Percentiles rank a stretch among this genome's conserved stretches.
phyloP scores from a whole-genome alignment of 2,329 filamentous ascomycete genomes.

The Apiospora pterosperma region DNA sequence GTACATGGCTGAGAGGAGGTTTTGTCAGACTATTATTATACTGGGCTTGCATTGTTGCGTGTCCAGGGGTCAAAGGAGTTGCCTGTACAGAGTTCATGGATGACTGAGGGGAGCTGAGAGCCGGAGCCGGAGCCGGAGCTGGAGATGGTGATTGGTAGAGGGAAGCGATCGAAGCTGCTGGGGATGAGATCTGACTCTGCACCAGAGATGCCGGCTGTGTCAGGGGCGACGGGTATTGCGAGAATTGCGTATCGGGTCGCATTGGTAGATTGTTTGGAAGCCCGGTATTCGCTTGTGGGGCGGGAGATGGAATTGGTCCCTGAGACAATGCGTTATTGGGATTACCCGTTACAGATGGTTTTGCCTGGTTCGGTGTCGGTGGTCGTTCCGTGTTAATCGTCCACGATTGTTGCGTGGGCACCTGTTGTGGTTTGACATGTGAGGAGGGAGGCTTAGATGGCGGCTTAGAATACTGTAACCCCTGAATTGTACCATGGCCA shows the following conservation, averaged over 20 bases:
- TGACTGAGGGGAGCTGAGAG: slow-evolving; percentile 12
- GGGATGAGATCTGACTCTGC: slow-evolving; percentile 27
- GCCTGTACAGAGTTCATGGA: neutral
- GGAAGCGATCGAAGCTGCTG: slow-evolving; percentile 22
- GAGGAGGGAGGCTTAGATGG: neutral
- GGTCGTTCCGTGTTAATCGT: neutral
- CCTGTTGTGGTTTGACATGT: neutral
- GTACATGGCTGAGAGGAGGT: neutral
- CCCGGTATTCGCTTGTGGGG: neutral
- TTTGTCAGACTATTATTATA: neutral
- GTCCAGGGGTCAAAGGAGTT: neutral
- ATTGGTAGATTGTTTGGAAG: neutral
- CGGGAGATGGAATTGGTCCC: neutral
- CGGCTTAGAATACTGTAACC: neutral
- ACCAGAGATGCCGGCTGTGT: slow-evolving; percentile 19
- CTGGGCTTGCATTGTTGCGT: slow-evolving; percentile 5
- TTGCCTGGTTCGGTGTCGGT: neutral
- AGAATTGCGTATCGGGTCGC: neutral
- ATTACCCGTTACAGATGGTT: neutral
- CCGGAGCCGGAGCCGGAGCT: slow-evolving; percentile 11
- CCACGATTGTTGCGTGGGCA: too few species aligned
- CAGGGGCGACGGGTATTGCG: slow-evolving; percentile 15
- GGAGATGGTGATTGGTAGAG: slow-evolving; percentile 21
- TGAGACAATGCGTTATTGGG: neutral
- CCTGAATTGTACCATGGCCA: neutral